Conservation (phyloP, 108 stramenopile genomes). For the Cyclostephanos tholiformis region DNA sequence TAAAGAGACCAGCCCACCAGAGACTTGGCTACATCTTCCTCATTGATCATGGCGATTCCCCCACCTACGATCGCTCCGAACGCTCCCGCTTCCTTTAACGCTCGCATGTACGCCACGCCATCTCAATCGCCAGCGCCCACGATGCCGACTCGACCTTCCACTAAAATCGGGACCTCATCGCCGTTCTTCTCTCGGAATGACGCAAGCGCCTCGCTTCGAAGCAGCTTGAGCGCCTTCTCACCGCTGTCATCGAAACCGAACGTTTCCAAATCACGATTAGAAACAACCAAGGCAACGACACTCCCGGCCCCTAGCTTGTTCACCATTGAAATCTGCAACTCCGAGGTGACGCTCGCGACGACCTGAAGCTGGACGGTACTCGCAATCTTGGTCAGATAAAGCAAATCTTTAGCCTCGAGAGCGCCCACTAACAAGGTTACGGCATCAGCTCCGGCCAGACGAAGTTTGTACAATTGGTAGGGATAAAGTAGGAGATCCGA, state of each 20-base stretch:
- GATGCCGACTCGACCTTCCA: conserved; percentile 80
- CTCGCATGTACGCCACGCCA: conserved; percentile 53
- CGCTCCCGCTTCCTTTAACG: conserved; percentile 70
- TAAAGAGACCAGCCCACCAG: conserved; percentile 24
- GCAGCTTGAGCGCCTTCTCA: conserved; percentile 66
- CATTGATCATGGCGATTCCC: conserved; percentile 51
- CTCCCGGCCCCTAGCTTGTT: conserved; percentile 45
- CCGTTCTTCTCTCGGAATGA: conserved; percentile 59
- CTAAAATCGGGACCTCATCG: conserved; percentile 61
- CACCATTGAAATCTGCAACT: conserved; percentile 62
- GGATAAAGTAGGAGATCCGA: conserved; percentile 86
- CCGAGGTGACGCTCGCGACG: conserved; percentile 67
- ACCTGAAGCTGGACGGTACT: conserved; percentile 67
- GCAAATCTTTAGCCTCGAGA: conserved; percentile 70
- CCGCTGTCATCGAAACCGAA: conserved; percentile 76
- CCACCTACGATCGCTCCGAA: conserved; percentile 78
- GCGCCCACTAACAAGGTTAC: conserved; percentile 77
- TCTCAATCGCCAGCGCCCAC: conserved; percentile 45
- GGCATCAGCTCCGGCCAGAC: conserved; percentile 88
- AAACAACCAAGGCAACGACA: conserved; percentile 64
- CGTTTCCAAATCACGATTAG: conserved; percentile 82
- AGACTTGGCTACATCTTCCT: conserved; percentile 30
- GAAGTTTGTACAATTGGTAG: conserved; percentile 87
- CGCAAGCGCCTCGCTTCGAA: conserved; percentile 66
- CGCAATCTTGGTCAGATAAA: conserved; percentile 86